phyloP scores from a whole-genome alignment of 768 basidiomycete genomes.

The Lactifluus piperatus region DNA sequence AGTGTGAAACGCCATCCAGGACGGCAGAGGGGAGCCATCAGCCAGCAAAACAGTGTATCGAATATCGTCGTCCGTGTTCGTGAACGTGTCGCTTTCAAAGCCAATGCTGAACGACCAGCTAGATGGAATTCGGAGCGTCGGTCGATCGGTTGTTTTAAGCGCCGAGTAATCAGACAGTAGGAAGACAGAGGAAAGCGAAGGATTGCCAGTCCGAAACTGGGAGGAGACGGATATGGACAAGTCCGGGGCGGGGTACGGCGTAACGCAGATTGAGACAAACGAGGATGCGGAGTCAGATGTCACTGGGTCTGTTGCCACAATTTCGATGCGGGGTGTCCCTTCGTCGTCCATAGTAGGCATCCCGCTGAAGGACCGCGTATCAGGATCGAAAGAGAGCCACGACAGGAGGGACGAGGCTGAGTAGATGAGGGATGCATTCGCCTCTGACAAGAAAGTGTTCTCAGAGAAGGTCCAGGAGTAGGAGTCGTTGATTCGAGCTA shows the following conservation, averaged over 20 bases:
- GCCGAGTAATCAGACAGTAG: constrained; percentile 52
- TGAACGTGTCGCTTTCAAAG: constrained; percentile 57
- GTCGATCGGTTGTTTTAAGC: constrained; percentile 35
- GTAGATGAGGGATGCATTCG: constrained; percentile 40
- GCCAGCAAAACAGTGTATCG: constrained; percentile 56
- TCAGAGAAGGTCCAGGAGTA: constrained; percentile 66
- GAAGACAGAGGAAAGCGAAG: constrained; percentile 70
- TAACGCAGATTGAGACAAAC: constrained; percentile 48
- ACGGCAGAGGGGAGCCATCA: constrained; percentile 63
- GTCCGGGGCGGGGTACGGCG: constrained; percentile 42
- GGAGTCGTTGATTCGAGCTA: constrained; percentile 56
- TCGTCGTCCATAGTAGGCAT: constrained; percentile 55
- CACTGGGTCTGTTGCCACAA: constrained; percentile 52
- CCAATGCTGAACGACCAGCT: constrained; percentile 90
- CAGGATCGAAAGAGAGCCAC: constrained; percentile 72
- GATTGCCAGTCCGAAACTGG: constrained; percentile 54
- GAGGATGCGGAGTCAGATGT: constrained; percentile 40
- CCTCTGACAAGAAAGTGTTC: constrained; percentile 51
- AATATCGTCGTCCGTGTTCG: constrained; percentile 36
- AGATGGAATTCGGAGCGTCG: constrained; percentile 64
- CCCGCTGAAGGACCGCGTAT: constrained; percentile 54
- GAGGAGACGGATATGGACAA: constrained; percentile 43
- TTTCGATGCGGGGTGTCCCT: constrained; percentile 49
- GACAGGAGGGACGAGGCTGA: constrained; percentile 49
- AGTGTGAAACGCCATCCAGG: constrained; percentile 68